Conservation (phyloP, 805 yeast genomes). For the Wickerhamiella musiphila region DNA sequence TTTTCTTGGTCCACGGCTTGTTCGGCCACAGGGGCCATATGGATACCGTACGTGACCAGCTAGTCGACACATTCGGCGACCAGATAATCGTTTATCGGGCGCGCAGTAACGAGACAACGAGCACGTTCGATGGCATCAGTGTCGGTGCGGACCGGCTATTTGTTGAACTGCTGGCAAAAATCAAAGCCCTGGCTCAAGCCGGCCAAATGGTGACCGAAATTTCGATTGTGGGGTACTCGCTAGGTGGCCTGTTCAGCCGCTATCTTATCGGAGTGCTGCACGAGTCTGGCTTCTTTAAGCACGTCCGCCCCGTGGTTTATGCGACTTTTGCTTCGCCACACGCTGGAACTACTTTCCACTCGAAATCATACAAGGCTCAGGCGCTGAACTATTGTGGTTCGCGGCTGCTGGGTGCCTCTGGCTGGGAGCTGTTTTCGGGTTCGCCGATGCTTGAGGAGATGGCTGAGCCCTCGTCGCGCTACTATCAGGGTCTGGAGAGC, state of each 20-base stretch:
- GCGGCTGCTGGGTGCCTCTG: constrained; percentile 44
- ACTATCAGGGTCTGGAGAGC: constrained; percentile 33
- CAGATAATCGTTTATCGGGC: constrained; percentile 26
- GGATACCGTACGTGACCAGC: constrained; percentile 28
- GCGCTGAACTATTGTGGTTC: constrained; percentile 37
- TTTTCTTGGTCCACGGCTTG: constrained; percentile 20
- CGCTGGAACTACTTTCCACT: constrained; percentile 32
- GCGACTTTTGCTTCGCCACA: constrained; percentile 70
- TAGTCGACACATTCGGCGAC: constrained; percentile 23
- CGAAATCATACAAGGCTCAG: constrained; percentile 19
- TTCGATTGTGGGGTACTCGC: constrained; percentile 68
- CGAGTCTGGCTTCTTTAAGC: constrained; percentile 33
- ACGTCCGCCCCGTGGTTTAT: constrained; percentile 42
- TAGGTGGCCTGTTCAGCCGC: constrained; percentile 76
- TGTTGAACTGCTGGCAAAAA: constrained; percentile 36
- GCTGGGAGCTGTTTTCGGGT: constrained; percentile 50
- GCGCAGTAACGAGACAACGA: constrained; percentile 44
- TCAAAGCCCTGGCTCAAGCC: constrained; percentile 21
- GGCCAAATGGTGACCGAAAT: constrained; percentile 35
- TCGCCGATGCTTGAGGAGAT: constrained; percentile 32
- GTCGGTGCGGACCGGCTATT: constrained; percentile 43
- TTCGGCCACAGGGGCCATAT: constrained; percentile 55
- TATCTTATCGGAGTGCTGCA: constrained; percentile 56
- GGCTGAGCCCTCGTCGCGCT: constrained; percentile 33
- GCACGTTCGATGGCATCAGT: constrained; percentile 73